Evolutionary conservation across 2,329 filamentous ascomycete species (phyloP).

Genomic region (Penicillium griseofulvum): DNA sequence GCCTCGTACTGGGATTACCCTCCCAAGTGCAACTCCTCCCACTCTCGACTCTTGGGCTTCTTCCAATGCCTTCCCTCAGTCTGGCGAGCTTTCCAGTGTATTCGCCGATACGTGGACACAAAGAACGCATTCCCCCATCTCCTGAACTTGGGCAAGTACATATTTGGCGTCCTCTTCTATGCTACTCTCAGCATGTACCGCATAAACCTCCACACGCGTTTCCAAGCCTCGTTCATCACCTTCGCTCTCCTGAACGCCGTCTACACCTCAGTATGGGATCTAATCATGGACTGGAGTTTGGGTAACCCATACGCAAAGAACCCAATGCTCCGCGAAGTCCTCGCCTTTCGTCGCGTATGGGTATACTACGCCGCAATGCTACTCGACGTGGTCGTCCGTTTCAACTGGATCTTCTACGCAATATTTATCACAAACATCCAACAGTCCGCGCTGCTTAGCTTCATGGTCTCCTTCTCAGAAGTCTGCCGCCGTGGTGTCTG

Average conservation of each 20-base stretch:
- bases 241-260: constrained; percentile 79
- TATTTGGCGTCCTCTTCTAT: constrained; percentile 76
- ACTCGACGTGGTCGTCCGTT: constrained; percentile 79
- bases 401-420: constrained; percentile 91
- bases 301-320: constrained; percentile 70
- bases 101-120: constrained; percentile 86
- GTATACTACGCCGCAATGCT: constrained; percentile 84
- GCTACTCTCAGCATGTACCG: constrained; percentile 79
- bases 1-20: constrained; percentile 73
- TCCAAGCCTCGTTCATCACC: constrained; percentile 70
- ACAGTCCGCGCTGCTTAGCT: constrained; percentile 79
- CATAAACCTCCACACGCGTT: constrained; percentile 58
- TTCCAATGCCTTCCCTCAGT: constrained; percentile 79
- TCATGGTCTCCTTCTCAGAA: constrained; percentile 74
- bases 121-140: constrained; percentile 86
- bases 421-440: constrained; percentile 77
- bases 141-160: constrained; percentile 89
- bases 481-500: constrained; percentile 83
- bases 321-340: constrained; percentile 68
- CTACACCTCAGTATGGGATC: constrained; percentile 87
- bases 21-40: constrained; percentile 74
- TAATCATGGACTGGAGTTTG: constrained; percentile 96
- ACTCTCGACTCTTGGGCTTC: constrained; percentile 83
- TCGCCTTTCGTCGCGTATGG: constrained; percentile 76
- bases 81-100: constrained; percentile 86